Conservation (phyloP, 192 early-diverging fungal species). For the Linnemannia elongata region DNA sequence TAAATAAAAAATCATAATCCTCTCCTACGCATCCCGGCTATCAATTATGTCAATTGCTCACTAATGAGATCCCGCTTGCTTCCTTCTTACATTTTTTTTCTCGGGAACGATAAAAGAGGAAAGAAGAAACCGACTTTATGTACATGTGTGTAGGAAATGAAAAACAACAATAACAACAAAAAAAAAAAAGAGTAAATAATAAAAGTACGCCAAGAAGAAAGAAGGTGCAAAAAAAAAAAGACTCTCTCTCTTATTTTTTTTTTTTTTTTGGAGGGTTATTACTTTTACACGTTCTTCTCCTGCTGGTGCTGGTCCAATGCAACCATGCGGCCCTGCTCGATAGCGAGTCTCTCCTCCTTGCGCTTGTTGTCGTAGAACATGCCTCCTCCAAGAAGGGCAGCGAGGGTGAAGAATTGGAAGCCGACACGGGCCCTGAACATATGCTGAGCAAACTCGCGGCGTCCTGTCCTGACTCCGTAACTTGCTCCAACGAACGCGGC, state of each 20-base stretch:
- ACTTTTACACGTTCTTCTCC: conserved; percentile 22
- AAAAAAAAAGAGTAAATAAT: background rate
- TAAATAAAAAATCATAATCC: background rate
- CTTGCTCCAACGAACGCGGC: conserved; percentile 54
- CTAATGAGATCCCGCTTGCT: conserved; percentile 1
- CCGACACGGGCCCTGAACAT: conserved; percentile 58
- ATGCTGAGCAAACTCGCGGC: conserved; percentile 55
- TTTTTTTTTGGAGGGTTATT: background rate
- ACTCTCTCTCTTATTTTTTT: no score
- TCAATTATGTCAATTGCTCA: background rate
- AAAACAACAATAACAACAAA: background rate
- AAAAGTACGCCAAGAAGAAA: background rate
- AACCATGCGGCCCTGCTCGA: conserved; percentile 37
- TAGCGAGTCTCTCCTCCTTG: conserved; percentile 44
- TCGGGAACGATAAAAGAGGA: conserved; percentile 5
- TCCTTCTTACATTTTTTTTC: background rate
- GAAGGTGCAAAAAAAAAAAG: no score
- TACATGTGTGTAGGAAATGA: background rate
- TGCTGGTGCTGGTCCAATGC: conserved; percentile 26
- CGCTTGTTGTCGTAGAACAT: conserved; percentile 54
- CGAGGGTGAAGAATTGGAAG: conserved; percentile 52
- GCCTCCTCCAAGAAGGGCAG: conserved; percentile 47
- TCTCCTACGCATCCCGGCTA: background rate
- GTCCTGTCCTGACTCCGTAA: conserved; percentile 55
- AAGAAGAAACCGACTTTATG: background rate